Percentiles rank a stretch among this genome's conserved stretches.
These are phyloP conservation scores for Suillus placidus DNA, from an alignment of 768 basidiomycete genomes.

Conservation along the genomic window DNA sequence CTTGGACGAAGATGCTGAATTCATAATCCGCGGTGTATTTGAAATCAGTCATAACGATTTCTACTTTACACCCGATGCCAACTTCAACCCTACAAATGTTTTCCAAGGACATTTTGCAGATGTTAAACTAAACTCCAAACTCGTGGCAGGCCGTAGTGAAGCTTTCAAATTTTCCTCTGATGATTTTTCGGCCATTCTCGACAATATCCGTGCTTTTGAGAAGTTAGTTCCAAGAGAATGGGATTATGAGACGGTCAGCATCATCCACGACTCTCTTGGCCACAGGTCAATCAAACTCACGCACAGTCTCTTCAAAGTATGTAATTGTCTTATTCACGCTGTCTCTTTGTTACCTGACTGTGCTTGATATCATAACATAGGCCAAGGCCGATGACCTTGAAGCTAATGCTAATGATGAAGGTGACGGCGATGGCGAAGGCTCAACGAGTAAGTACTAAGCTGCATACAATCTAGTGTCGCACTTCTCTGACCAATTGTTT, in stretches of 20 bases:
- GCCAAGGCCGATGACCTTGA: background rate
- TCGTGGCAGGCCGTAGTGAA: no score
- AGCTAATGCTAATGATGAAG: background rate
- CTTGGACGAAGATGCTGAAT: no score
- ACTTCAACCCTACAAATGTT: no score
- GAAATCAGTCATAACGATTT: no score
- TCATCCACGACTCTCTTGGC: background rate
- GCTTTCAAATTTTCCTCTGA: no score
- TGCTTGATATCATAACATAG: background rate
- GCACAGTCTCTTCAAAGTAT: constrained; percentile 8
- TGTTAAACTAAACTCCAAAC: no score
- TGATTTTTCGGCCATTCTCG: no score
- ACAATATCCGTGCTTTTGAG: background rate
- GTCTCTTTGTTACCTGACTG: background rate
- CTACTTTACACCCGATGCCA: no score
- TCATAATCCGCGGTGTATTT: no score
- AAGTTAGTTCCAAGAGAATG: background rate
- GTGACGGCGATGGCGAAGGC: no score
- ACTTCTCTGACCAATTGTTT: background rate
- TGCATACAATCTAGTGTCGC: background rate
- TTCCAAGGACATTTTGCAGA: no score
- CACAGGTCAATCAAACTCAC: constrained; percentile 3
- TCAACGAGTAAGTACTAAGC: no score
- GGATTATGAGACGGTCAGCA: background rate
- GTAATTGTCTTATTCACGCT: background rate